phyloP scores from a whole-genome alignment of 2,329 filamentous ascomycete species.

The Dothiorella sarmentorum region DNA sequence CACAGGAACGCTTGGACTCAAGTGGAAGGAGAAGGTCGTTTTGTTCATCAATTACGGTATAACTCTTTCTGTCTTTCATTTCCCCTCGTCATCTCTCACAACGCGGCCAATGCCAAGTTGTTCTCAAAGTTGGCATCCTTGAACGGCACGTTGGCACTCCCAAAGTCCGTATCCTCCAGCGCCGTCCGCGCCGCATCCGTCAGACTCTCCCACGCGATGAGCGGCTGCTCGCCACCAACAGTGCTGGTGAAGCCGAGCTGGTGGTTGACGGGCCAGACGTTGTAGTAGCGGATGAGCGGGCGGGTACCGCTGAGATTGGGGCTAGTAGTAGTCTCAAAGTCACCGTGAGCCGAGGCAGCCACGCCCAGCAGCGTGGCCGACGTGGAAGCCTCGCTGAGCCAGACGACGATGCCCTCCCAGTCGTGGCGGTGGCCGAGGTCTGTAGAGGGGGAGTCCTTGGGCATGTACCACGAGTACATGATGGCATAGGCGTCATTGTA shows the following conservation, averaged over 20 bases:
- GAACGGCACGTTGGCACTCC: constrained; percentile 46
- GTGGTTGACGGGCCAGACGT: constrained; percentile 48
- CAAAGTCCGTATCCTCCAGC: constrained; percentile 47
- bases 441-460: constrained; percentile 46
- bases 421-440: constrained; percentile 54
- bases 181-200: constrained; percentile 41
- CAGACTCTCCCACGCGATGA: constrained; percentile 52
- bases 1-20: too few species aligned
- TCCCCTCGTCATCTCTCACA: constrained; percentile 20
- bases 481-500: constrained; percentile 46
- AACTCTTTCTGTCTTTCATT: too few species aligned
- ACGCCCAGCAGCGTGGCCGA: constrained; percentile 47
- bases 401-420: constrained; percentile 56
- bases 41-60: too few species aligned
- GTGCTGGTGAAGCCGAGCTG: constrained; percentile 42
- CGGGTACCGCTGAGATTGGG: constrained; percentile 43
- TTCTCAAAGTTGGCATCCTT: constrained; percentile 45
- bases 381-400: constrained; percentile 42
- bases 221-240: constrained; percentile 44
- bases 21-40: too few species aligned
- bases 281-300: constrained; percentile 49
- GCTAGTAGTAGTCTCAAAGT: constrained; percentile 44
- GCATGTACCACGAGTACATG: constrained; percentile 54
- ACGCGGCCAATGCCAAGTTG: constrained; percentile 40
- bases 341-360: constrained; percentile 52